These are phyloP conservation scores for Barnettozyma pratensis DNA, from an alignment of 805 yeast genomes.

Conservation along the genomic window DNA sequence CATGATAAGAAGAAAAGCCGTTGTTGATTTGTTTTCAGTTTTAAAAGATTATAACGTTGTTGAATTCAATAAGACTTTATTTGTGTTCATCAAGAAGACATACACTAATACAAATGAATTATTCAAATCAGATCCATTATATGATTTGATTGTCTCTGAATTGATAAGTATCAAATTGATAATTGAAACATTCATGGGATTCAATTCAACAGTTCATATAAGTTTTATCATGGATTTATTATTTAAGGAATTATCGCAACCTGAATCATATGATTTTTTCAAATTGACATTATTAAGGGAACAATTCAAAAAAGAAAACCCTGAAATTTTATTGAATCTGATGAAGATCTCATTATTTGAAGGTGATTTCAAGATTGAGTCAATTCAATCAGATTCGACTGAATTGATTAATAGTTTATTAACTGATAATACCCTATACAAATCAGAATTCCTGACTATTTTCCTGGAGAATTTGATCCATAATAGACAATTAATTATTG, in stretches of 20 bases:
- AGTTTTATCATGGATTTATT: conserved; percentile 20
- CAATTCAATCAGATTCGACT: conserved; percentile 22
- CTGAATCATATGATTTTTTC: conserved; percentile 15
- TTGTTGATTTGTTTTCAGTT: conserved; percentile 19
- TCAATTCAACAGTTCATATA: conserved; percentile 16
- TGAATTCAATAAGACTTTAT: conserved; percentile 23
- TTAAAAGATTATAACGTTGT: conserved; percentile 16
- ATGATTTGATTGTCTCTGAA: conserved; percentile 33
- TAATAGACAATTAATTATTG: conserved; percentile 9
- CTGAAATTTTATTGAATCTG: conserved; percentile 14
- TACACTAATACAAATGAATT: conserved; percentile 28
- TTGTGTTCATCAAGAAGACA: conserved; percentile 26
- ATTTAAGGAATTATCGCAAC: conserved; percentile 17
- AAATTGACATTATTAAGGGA: conserved; percentile 19
- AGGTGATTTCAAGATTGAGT: conserved; percentile 9
- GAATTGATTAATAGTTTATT: conserved; percentile 20
- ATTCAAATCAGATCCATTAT: conserved; percentile 30
- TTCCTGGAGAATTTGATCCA: conserved; percentile 17
- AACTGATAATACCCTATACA: conserved; percentile 15
- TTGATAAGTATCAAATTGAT: conserved; percentile 30
- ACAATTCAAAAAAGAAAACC: conserved; percentile 17
- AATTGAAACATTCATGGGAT: conserved; percentile 27
- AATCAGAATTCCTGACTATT: conserved; percentile 13
- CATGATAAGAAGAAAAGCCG: conserved; percentile 3
- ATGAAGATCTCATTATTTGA: conserved; percentile 14